phyloP scores from a whole-genome alignment of 202 grass and related monocot genomes.

The Setaria viridis region DNA sequence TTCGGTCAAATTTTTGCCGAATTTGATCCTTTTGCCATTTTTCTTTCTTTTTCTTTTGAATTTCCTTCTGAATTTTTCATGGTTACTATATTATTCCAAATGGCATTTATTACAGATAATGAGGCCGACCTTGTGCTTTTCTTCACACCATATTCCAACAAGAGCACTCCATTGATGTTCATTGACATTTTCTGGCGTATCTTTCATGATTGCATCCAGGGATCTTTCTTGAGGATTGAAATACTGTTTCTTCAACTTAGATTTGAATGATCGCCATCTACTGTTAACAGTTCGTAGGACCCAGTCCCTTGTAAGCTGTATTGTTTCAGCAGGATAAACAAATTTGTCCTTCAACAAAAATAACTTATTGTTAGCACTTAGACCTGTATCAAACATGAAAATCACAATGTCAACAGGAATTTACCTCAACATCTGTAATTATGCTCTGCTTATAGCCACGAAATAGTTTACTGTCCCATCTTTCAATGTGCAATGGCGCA shows the following conservation, averaged over 20 bases:
- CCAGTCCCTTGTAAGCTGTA: conserved; percentile 21
- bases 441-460: background rate
- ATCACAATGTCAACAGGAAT: background rate
- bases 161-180: conserved; percentile 4
- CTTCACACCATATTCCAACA: background rate
- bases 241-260: conserved; percentile 5
- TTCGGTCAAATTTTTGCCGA: too few relatives aligned
- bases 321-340: background rate
- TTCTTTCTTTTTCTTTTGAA: too few relatives aligned
- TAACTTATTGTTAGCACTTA: background rate
- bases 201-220: background rate
- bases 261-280: background rate
- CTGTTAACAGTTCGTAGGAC: background rate
- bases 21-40: too few relatives aligned
- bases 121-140: background rate
- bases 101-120: too few relatives aligned
- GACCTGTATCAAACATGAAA: background rate
- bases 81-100: too few relatives aligned
- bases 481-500: conserved; percentile 9
- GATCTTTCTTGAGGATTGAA: conserved; percentile 8
- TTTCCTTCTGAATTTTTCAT: too few relatives aligned
- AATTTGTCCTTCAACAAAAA: background rate
- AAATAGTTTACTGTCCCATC: conserved; percentile 6
- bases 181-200: background rate
- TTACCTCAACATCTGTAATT: background rate